A percentile compares a stretch with the other conserved stretches of the same genome.
Evolutionary conservation across 2,329 filamentous ascomycete species (phyloP).

Genomic region (Ophiostoma perfectum): DNA sequence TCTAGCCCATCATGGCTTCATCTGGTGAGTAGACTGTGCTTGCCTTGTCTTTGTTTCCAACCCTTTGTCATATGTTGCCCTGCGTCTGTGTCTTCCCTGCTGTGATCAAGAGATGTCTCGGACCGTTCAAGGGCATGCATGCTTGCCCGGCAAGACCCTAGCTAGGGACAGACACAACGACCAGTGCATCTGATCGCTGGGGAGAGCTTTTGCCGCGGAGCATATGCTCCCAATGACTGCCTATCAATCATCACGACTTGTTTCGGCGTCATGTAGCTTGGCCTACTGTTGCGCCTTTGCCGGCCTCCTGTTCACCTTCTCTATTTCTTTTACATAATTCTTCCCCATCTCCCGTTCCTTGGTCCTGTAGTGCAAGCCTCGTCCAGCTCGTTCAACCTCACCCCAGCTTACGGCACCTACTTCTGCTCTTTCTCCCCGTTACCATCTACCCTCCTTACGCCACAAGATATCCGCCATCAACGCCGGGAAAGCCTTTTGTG

Average conservation of each 20-base stretch:
- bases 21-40: background rate
- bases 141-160: background rate
- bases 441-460: no score
- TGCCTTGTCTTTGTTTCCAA: background rate
- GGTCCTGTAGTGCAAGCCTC: slow-evolving; percentile 8
- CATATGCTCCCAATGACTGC: background rate
- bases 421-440: no score
- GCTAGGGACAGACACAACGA: background rate
- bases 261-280: background rate
- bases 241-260: background rate
- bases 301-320: background rate
- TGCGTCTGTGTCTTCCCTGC: background rate
- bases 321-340: background rate
- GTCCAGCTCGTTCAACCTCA: background rate
- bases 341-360: background rate
- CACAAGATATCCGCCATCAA: background rate
- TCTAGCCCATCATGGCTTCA: slow-evolving; percentile 5
- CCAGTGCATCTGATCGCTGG: background rate
- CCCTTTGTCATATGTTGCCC: background rate
- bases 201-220: background rate
- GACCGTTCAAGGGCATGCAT: slow-evolving; percentile 13
- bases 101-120: slow-evolving; percentile 17
- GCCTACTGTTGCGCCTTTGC: background rate
- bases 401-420: no score
- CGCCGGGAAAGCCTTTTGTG: background rate